Evolutionary conservation across 129 eudicot genomes (phyloP).

Genomic region (Deinandra increscens): DNA sequence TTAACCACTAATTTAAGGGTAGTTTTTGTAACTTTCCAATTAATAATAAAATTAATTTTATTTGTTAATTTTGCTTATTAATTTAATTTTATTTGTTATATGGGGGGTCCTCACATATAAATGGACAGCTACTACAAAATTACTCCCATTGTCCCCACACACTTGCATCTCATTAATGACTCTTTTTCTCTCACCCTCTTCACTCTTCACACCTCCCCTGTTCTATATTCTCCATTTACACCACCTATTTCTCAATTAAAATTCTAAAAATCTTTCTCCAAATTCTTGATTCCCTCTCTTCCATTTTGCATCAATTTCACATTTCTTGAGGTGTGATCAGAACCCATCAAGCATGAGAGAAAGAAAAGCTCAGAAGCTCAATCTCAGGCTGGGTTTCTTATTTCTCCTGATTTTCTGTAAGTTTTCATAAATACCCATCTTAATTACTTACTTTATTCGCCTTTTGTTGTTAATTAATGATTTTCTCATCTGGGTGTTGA

Average conservation of each 20-base stretch:
- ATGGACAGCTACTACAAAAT: slow-evolving; percentile 61
- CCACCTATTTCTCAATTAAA: slow-evolving; percentile 22
- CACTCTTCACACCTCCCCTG: slow-evolving; percentile 34
- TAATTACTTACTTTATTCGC: slow-evolving; percentile 10
- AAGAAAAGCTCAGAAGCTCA: slow-evolving; percentile 39
- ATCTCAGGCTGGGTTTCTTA: slow-evolving; percentile 34
- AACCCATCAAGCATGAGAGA: slow-evolving; percentile 58
- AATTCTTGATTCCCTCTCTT: slow-evolving; percentile 12
- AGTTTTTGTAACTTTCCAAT: too few species aligned
- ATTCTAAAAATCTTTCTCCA: slow-evolving; percentile 15
- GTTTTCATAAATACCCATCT: slow-evolving; percentile 30
- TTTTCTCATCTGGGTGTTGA: slow-evolving; percentile 30
- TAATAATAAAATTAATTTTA: too few species aligned
- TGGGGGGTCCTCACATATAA: slow-evolving; percentile 43
- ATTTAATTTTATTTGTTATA: slow-evolving; percentile 8
- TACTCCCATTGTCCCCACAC: slow-evolving; percentile 66
- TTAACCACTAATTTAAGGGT: too few species aligned
- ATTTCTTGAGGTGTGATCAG: slow-evolving; percentile 10
- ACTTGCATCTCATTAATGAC: slow-evolving; percentile 74
- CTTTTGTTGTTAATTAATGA: slow-evolving; percentile 33
- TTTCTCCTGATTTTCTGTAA: slow-evolving; percentile 57
- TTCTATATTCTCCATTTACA: slow-evolving; percentile 32
- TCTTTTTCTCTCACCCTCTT: slow-evolving; percentile 29
- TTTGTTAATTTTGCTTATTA: too few species aligned
- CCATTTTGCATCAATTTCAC: neutral